Percentiles rank a stretch among this genome's conserved stretches.
These are phyloP conservation scores for Oryza glaberrima DNA, from an alignment of 176 grass and related monocot species.

Conservation along the genomic window DNA sequence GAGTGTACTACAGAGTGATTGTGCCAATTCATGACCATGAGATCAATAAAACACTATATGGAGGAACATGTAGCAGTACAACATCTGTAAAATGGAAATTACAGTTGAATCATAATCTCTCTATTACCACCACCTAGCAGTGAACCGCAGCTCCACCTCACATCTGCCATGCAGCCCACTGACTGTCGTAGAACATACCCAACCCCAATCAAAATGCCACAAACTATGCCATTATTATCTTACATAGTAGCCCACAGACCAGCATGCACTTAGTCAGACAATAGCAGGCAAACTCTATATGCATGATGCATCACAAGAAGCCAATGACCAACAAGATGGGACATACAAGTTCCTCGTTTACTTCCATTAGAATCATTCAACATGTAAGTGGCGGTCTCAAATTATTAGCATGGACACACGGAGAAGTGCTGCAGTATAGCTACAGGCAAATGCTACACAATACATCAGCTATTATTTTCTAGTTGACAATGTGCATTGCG, in stretches of 20 bases:
- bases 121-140: not conserved
- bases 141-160: not conserved
- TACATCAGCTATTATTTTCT: not conserved
- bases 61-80: not conserved
- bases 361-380: not conserved
- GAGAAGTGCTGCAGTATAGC: not conserved
- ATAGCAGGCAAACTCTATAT: not conserved
- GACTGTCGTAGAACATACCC: not conserved
- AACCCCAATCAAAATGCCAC: not conserved
- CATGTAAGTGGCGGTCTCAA: not conserved
- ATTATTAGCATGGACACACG: not conserved
- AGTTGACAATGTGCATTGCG: no score
- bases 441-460: constrained; percentile 3
- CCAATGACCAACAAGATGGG: not conserved
- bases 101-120: not conserved
- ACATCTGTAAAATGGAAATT: not conserved
- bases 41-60: constrained; percentile 5
- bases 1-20: not conserved
- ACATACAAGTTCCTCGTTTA: not conserved
- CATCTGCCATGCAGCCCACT: not conserved
- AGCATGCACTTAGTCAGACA: not conserved
- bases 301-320: not conserved
- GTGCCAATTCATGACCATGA: not conserved
- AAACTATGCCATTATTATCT: not conserved
- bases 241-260: not conserved